phyloP scores from a whole-genome alignment of 2,329 filamentous ascomycete species.

The Pseudogymnoascus sp. region DNA sequence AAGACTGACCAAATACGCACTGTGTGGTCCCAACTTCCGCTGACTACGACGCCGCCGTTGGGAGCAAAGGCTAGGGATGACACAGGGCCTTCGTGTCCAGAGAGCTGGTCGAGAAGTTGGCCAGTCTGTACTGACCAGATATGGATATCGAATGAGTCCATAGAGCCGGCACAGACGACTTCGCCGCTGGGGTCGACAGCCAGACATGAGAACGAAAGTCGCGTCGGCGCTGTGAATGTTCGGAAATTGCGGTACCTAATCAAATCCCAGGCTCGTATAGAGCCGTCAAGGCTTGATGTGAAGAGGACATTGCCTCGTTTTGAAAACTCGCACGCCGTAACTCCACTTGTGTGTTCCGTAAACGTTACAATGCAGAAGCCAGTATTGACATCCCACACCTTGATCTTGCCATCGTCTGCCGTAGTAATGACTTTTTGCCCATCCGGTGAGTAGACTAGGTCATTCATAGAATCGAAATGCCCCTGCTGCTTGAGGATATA shows the following conservation, averaged over 20 bases:
- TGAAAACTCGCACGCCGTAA: slow-evolving; percentile 90
- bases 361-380: slow-evolving; percentile 98
- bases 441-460: slow-evolving; percentile 85
- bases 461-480: slow-evolving; percentile 92
- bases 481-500: slow-evolving; percentile 98
- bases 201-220: slow-evolving; percentile 85
- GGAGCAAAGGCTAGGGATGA: slow-evolving; percentile 82
- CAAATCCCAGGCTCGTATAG: slow-evolving; percentile 89
- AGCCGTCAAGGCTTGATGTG: slow-evolving; percentile 89
- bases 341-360: slow-evolving; percentile 88
- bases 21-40: slow-evolving; percentile 93
- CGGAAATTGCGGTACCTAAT: slow-evolving; percentile 94
- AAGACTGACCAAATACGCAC: slow-evolving; percentile 96
- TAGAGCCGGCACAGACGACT: slow-evolving; percentile 86
- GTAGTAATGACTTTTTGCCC: slow-evolving; percentile 88
- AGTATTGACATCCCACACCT: slow-evolving; percentile 94
- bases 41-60: slow-evolving; percentile 73
- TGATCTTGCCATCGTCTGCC: slow-evolving; percentile 95
- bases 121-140: slow-evolving; percentile 98
- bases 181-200: slow-evolving; percentile 97
- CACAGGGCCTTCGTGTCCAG: slow-evolving; percentile 90
- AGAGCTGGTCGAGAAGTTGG: slow-evolving; percentile 80
- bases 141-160: slow-evolving; percentile 95
- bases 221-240: slow-evolving; percentile 88
- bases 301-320: slow-evolving; percentile 94